A percentile compares a stretch with the other conserved stretches of the same genome.
Conservation (phyloP, 176 grass and related monocot genomes). For the Saccharum officinarum region DNA sequence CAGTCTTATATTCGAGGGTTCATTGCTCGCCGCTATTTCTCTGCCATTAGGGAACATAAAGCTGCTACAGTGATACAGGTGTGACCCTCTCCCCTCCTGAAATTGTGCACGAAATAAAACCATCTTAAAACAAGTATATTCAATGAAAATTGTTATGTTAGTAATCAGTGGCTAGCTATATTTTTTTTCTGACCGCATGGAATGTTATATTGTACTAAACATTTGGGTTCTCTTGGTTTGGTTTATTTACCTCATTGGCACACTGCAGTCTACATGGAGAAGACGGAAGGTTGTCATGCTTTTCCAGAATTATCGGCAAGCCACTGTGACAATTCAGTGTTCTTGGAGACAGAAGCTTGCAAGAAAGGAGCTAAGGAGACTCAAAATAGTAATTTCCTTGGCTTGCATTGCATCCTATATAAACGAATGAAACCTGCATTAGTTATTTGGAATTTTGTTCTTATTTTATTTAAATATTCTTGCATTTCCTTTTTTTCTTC, state of each 20-base stretch:
- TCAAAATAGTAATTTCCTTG: slow-evolving; percentile 67
- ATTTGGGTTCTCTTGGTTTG: not conserved
- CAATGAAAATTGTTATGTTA: not conserved
- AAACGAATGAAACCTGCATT: not conserved
- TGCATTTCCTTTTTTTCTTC: not conserved
- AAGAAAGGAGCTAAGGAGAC: slow-evolving; percentile 73
- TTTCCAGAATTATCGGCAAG: slow-evolving; percentile 62
- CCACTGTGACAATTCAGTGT: slow-evolving; percentile 70
- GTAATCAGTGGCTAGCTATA: not conserved
- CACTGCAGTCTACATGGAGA: slow-evolving; percentile 74
- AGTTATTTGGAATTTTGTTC: not conserved
- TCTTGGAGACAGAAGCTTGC: slow-evolving; percentile 90
- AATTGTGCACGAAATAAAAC: not conserved
- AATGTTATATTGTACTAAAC: not conserved
- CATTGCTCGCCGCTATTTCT: slow-evolving; percentile 56
- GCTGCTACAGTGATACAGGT: slow-evolving; percentile 87
- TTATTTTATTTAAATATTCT: not conserved
- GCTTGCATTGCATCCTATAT: not conserved
- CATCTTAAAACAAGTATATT: not conserved
- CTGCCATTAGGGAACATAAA: slow-evolving; percentile 62
- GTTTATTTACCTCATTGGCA: slow-evolving; percentile 6
- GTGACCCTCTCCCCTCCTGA: not conserved
- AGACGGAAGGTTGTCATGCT: slow-evolving; percentile 48
- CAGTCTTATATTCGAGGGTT: slow-evolving; percentile 77
- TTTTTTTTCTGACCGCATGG: not conserved